Evolutionary conservation across 2,329 filamentous ascomycete species (phyloP).

Genomic region (Emmonsiellopsis sp.): DNA sequence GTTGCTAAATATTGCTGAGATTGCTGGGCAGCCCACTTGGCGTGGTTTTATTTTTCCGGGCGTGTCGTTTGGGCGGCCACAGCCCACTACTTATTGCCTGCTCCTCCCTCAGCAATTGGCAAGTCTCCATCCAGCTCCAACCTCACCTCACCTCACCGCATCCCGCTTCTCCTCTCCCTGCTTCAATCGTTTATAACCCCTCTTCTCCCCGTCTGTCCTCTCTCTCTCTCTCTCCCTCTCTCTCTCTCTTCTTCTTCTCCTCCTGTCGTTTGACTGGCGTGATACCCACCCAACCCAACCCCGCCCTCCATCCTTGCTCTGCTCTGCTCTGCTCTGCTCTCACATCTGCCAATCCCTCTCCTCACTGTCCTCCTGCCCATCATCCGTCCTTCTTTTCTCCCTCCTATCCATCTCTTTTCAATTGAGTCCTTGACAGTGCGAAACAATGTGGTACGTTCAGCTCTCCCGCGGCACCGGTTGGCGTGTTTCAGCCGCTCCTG

Average conservation of each 20-base stretch:
- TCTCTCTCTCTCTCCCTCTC: background rate
- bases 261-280: background rate
- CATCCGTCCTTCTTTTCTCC: background rate
- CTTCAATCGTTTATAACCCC: background rate
- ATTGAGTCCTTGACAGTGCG: background rate
- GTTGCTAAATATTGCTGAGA: too few relatives aligned
- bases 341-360: background rate
- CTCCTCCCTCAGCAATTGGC: too few relatives aligned
- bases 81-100: too few relatives aligned
- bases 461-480: background rate
- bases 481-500: background rate
- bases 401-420: background rate
- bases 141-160: background rate
- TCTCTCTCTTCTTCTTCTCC: background rate
- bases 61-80: too few relatives aligned
- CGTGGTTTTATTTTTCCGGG: too few relatives aligned
- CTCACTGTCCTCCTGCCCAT: background rate
- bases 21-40: too few relatives aligned
- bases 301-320: background rate
- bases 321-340: background rate
- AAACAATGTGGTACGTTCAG: slow-evolving; percentile 3
- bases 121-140: background rate
- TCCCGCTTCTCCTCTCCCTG: background rate
- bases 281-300: background rate
- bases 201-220: background rate